Conservation (phyloP, 805 yeast genomes). For the Candida cerambycidarum region DNA sequence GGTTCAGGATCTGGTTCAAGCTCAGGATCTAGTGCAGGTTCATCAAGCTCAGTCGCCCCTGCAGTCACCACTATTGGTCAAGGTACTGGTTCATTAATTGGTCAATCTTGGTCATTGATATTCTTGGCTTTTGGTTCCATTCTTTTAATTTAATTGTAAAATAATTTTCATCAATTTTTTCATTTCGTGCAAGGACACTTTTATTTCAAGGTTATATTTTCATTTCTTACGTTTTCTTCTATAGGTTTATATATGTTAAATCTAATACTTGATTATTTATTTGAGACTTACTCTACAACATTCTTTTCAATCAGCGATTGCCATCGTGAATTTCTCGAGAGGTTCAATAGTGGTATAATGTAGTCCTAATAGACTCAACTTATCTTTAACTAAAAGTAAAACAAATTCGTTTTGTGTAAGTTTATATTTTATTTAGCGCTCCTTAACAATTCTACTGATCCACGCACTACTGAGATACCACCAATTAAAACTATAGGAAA, state of each 20-base stretch:
- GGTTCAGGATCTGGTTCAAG: neutral
- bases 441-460: neutral
- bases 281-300: too few species aligned
- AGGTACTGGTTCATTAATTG: constrained; percentile 13
- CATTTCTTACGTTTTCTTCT: neutral
- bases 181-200: neutral
- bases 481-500: constrained; percentile 4
- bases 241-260: neutral
- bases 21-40: neutral
- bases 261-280: too few species aligned
- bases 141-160: constrained; percentile 2
- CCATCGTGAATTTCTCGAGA: too few species aligned
- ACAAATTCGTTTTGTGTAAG: too few species aligned
- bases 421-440: too few species aligned
- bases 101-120: constrained; percentile 5
- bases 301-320: too few species aligned
- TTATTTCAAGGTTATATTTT: neutral
- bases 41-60: neutral
- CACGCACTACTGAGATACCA: neutral
- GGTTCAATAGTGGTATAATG: too few species aligned
- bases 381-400: too few species aligned
- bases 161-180: neutral
- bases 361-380: too few species aligned
- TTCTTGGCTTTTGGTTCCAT: constrained; percentile 4
- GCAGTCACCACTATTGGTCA: constrained; percentile 4